A percentile compares a stretch with the other conserved stretches of the same genome.
Evolutionary conservation across 2,329 filamentous ascomycete genomes (phyloP).

Genomic region (Polychaeton citri): DNA sequence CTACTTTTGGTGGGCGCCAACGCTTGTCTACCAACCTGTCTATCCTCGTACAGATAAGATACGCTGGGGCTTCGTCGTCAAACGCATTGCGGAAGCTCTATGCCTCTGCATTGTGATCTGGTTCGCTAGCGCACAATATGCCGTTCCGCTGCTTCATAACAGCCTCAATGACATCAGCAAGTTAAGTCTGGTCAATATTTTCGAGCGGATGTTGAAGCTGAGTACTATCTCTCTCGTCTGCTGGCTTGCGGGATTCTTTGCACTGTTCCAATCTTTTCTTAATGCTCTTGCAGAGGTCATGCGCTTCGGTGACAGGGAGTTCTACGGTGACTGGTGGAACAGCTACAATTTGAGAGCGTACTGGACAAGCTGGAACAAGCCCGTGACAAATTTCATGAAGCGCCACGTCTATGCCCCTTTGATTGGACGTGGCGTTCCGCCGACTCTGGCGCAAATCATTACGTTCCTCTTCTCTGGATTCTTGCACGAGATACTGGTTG

Average conservation of each 20-base stretch:
- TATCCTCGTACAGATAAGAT: conserved; percentile 76
- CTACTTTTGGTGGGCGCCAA: conserved; percentile 98
- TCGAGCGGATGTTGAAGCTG: conserved; percentile 85
- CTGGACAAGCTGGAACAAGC: conserved; percentile 96
- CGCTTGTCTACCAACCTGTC: conserved; percentile 89
- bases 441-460: conserved; percentile 54
- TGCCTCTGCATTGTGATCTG: conserved; percentile 81
- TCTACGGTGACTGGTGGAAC: conserved; percentile 99
- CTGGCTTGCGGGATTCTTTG: conserved; percentile 96
- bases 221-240: conserved; percentile 91
- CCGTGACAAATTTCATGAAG: conserved; percentile 93
- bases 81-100: conserved; percentile 65
- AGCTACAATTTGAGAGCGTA: conserved; percentile 72
- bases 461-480: conserved; percentile 85
- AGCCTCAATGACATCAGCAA: conserved; percentile 76
- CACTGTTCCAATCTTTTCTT: conserved; percentile 81
- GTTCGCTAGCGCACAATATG: conserved; percentile 90
- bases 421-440: conserved; percentile 68
- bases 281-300: conserved; percentile 86
- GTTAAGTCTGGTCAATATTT: conserved; percentile 65
- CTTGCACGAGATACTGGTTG: conserved; percentile 83
- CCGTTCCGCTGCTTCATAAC: conserved; percentile 76
- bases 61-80: conserved; percentile 76
- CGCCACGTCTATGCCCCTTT: conserved; percentile 85
- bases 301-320: conserved; percentile 81